Conservation (phyloP, 352 stramenopile genomes). For the Phytophthora hybrid region DNA sequence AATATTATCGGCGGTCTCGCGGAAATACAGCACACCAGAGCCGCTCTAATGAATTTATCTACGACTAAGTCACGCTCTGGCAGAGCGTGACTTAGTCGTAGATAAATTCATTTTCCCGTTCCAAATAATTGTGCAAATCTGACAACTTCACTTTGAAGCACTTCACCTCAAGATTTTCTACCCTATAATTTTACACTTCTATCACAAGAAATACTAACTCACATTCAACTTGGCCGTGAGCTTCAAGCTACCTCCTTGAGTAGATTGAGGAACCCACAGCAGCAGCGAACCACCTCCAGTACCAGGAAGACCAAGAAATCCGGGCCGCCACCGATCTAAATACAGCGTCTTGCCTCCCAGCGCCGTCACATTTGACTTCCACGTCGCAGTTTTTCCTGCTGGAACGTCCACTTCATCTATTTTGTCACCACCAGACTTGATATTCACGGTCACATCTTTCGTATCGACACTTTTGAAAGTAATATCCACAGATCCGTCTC, state of each 20-base stretch:
- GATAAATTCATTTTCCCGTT: no score
- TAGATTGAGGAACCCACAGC: slow-evolving; percentile 31
- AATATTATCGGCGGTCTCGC: no score
- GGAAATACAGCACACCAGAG: no score
- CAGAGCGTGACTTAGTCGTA: no score
- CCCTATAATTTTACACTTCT: not conserved
- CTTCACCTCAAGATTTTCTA: no score
- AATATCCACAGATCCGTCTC: slow-evolving; percentile 27
- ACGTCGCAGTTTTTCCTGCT: slow-evolving; percentile 21
- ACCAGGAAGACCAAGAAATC: slow-evolving; percentile 31
- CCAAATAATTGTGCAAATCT: no score
- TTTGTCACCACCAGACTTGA: slow-evolving; percentile 31
- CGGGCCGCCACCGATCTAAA: slow-evolving; percentile 39
- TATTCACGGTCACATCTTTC: slow-evolving; percentile 39
- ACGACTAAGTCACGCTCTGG: no score
- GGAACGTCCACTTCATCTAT: slow-evolving; percentile 28
- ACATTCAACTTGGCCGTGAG: slow-evolving; percentile 24
- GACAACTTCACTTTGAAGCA: no score
- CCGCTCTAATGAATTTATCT: no score
- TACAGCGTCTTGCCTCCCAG: slow-evolving; percentile 39
- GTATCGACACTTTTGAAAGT: slow-evolving; percentile 34
- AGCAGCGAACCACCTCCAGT: slow-evolving; percentile 36
- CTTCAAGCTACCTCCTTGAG: slow-evolving; percentile 17
- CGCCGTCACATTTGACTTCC: slow-evolving; percentile 24
- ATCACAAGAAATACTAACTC: slow-evolving; percentile 9